These are phyloP conservation scores for Arthrobotrys pseudoclavata DNA, from an alignment of 2,329 filamentous ascomycete genomes.

Conservation along the genomic window DNA sequence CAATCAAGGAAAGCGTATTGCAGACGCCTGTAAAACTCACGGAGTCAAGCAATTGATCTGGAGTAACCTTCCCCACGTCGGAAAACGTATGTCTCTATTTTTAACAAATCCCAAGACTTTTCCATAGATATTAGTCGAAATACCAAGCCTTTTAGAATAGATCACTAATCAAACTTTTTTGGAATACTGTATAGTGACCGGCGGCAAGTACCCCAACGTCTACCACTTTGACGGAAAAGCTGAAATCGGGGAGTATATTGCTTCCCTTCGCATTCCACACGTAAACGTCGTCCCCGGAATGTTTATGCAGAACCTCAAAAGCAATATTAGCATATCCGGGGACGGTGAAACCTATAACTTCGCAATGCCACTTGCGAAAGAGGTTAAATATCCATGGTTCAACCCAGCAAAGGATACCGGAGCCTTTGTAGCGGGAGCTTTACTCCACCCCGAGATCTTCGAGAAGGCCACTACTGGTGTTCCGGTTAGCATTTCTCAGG, in stretches of 20 bases:
- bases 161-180: slow-evolving; percentile 16
- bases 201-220: slow-evolving; percentile 63
- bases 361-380: slow-evolving; percentile 62
- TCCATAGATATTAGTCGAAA: not conserved
- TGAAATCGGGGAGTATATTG: slow-evolving; percentile 71
- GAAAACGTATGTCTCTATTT: slow-evolving; percentile 58
- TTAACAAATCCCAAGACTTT: not conserved
- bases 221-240: slow-evolving; percentile 74
- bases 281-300: slow-evolving; percentile 71
- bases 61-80: slow-evolving; percentile 64
- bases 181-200: slow-evolving; percentile 48
- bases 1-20: slow-evolving; percentile 71
- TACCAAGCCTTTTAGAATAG: slow-evolving; percentile 7
- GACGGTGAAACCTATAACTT: slow-evolving; percentile 58
- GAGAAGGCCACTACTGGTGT: slow-evolving; percentile 19
- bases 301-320: slow-evolving; percentile 72
- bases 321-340: slow-evolving; percentile 25
- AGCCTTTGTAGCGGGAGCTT: slow-evolving; percentile 66
- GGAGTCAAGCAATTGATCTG: slow-evolving; percentile 65
- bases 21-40: slow-evolving; percentile 65
- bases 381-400: slow-evolving; percentile 66
- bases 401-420: slow-evolving; percentile 67
- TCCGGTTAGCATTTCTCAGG: slow-evolving; percentile 47
- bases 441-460: slow-evolving; percentile 62
- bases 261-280: slow-evolving; percentile 68